Evolutionary conservation across 2,329 filamentous ascomycete genomes (phyloP).

Genomic region (Trichothecium roseum): DNA sequence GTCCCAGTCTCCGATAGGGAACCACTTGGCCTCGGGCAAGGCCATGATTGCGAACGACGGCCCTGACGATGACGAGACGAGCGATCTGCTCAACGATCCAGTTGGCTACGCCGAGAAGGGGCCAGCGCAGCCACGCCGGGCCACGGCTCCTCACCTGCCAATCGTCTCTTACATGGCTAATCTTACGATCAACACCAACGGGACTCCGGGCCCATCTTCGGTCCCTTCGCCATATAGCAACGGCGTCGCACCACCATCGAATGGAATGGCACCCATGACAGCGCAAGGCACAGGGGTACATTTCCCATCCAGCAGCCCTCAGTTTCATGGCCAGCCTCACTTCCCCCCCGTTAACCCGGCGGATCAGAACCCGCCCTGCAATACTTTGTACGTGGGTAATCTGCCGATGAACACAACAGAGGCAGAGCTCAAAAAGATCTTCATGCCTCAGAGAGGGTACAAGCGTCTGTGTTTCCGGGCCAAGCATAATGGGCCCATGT

Average conservation of each 20-base stretch:
- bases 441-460: conserved; percentile 88
- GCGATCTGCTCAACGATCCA: conserved; percentile 60
- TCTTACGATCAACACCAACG: conserved; percentile 61
- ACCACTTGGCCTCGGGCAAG: conserved; percentile 59
- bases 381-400: conserved; percentile 97
- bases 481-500: conserved; percentile 95
- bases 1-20: conserved; percentile 62
- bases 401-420: conserved; percentile 86
- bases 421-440: conserved; percentile 88
- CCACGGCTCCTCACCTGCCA: conserved; percentile 63
- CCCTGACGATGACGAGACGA: conserved; percentile 59
- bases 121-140: conserved; percentile 35
- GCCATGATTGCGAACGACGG: conserved; percentile 59
- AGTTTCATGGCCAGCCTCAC: conserved; percentile 31
- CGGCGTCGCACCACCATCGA: conserved; percentile 27
- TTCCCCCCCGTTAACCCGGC: conserved; percentile 87
- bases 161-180: conserved; percentile 52
- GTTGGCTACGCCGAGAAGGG: conserved; percentile 56
- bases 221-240: conserved; percentile 34
- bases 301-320: conserved; percentile 4
- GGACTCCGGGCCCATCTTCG: conserved; percentile 41
- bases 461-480: conserved; percentile 91
- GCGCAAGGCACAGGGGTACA: conserved; percentile 17
- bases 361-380: conserved; percentile 94
- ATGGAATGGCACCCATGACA: conserved; percentile 18